These are phyloP conservation scores for Pinus albicaulis DNA, from an alignment of 75 land plant genomes.

Conservation along the genomic window DNA sequence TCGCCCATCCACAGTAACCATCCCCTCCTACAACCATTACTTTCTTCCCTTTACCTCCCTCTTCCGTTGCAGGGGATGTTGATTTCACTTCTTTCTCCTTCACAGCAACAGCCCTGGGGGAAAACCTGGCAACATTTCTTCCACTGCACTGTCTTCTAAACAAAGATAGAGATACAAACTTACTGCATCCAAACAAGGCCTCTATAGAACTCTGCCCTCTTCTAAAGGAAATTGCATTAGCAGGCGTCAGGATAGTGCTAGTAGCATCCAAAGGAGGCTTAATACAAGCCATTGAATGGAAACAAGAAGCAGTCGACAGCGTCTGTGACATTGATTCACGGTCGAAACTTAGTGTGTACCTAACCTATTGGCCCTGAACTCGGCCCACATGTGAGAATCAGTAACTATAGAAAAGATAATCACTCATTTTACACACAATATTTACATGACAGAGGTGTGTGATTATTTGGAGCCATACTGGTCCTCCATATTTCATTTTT, in stretches of 20 bases:
- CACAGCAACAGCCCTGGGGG: slow-evolving; percentile 12
- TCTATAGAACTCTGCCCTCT: not conserved
- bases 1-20: slow-evolving; percentile 99
- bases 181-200: not conserved
- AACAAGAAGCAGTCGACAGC: not conserved
- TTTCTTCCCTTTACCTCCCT: slow-evolving; percentile 25
- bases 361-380: too few species aligned
- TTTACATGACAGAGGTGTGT: too few species aligned
- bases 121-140: not conserved
- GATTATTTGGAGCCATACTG: too few species aligned
- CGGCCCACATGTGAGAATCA: too few species aligned
- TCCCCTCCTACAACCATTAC: slow-evolving; percentile 99
- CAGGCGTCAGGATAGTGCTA: not conserved
- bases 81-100: slow-evolving; percentile 23
- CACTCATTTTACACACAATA: too few species aligned
- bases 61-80: not conserved
- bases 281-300: not conserved
- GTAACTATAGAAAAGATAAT: too few species aligned
- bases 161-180: not conserved
- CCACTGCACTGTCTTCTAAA: too few species aligned
- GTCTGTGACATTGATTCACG: not conserved
- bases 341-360: too few species aligned
- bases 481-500: too few species aligned
- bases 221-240: not conserved
- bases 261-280: not conserved